Base-by-base conservation (phyloP, 192 early-diverging fungal genomes). In the Pilaira anomala region DNA sequence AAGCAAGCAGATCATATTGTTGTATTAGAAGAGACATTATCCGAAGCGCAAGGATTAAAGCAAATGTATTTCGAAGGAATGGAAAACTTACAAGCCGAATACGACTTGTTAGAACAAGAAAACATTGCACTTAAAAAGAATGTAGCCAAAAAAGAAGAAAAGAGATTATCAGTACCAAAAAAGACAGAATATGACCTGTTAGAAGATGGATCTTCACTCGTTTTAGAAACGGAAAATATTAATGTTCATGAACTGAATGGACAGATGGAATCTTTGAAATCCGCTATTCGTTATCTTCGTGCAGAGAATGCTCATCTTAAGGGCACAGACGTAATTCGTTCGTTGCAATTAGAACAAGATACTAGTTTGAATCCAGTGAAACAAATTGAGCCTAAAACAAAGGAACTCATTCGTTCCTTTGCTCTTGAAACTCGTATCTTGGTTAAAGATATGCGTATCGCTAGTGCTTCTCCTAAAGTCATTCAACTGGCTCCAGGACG, bases 281-380 rank as follows among this genome's bases (percentile, higher is more conserved):
- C 85, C 26, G 88, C 91, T 2, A 62, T 94, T 36, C 76, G 85
- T 13, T 93, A 83, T 66, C 51, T 95, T 63, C 87, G 91, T 29
- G 77, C 80, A 51, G 94, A 97, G 68, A 95, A 94, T 73, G 80
- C 88, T 22, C 84, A 88, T 8, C 64, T 97, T 65, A 92, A 91
- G 59, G 82, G 83, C 7, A 71, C 75, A 21, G 81, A 80, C 19
- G 69, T 84, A 1, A 58, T 83, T 65, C 39, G 63, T 42, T 69
- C 68, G 18, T 65, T 83, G 8, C 64, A 76, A 26, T 44, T 79
- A 25, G 64, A 68, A 4, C 22, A 60, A 18, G 28, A 60, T 48
- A n/a, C n/a, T n/a, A n/a, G 14, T 46, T 40, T 48, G 73, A 64
- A 30, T 28, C 7, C 3, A 33, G 58, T 48, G 60, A 49, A 22